Base-by-base conservation (phyloP, 2,329 filamentous ascomycete genomes). In the Sclerotinia trifoliorum region DNA sequence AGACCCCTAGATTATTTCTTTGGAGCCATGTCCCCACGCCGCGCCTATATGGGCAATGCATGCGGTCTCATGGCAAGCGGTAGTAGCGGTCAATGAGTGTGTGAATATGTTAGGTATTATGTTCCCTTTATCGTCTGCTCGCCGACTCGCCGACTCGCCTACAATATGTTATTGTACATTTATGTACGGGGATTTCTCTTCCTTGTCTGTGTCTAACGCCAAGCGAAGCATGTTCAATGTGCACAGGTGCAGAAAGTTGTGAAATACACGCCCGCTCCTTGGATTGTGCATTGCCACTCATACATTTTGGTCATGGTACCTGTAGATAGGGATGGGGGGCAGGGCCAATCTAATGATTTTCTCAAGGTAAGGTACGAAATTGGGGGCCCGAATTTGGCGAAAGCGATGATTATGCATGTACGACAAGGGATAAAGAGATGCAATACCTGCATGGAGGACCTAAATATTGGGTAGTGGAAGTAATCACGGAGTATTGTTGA, bases 21-120 rank as follows among this genome's bases (percentile, higher is more conserved):
- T 24, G 46, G 32, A 32, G n/a, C 21, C 21, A 62, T 62, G 19
- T 61, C 57, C 21, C 19, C 42, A 61, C 35, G 55, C 35, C 58
- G 48, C 29, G 58, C n/a, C 21, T 60, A 29, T 60, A 46, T 60
- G 32, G n/a, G n/a, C 15, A 60, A 29, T 57, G 21, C 57, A 46
- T 46, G 57, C 39, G 42, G 17, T n/a, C 42, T 29, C 13, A 46
- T 46, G 39, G 11, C 35, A 46, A 60, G 57, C 42, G 24, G 19
- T 21, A 39, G 48, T 32, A 5, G 7, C 46, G 60, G 29, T 26
- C 32, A 62, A 26, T 21, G 29, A 19, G 19, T 7, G 35, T 19
- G 29, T 19, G 29, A 13, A 19, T 13, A 13, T 19, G 5, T 35
- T 49, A 29, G 3, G 19, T n/a, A 32, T 32, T 13, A 15, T 19